Conservation (phyloP, 305 asterid genomes). For the Solanum aculeatissimum region DNA sequence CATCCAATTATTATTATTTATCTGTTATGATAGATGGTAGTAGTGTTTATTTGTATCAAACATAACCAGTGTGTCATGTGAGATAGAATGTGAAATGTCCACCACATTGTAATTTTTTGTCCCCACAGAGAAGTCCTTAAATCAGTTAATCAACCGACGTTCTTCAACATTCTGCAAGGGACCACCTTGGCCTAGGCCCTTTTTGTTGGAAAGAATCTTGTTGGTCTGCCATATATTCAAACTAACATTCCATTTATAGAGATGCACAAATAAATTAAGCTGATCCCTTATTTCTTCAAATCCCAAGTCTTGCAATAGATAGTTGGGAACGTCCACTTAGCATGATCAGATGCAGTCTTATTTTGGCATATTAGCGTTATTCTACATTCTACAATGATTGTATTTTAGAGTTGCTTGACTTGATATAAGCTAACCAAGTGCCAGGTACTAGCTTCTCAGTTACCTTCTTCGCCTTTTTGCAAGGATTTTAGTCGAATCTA, state of each 20-base stretch:
- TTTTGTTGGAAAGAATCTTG: background rate
- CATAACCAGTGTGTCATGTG: background rate
- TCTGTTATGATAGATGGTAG: background rate
- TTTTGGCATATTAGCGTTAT: background rate
- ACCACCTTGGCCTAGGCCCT: background rate
- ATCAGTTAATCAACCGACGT: background rate
- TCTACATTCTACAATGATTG: background rate
- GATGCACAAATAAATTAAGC: background rate
- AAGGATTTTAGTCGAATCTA: background rate
- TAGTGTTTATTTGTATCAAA: background rate
- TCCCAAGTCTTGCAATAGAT: background rate
- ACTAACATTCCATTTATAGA: background rate
- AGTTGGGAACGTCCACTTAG: background rate
- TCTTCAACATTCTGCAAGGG: background rate
- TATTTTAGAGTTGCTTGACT: background rate
- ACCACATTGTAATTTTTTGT: background rate
- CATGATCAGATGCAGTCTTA: background rate
- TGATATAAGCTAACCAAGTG: background rate
- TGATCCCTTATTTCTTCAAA: background rate
- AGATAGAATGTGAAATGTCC: background rate
- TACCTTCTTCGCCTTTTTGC: background rate
- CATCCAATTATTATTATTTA: background rate
- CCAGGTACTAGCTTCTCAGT: background rate
- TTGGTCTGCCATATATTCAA: background rate
- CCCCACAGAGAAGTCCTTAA: background rate